Percentiles rank a stretch among this genome's conserved stretches.
Evolutionary conservation across 192 early-diverging fungal species (phyloP).

Genomic region (Podila minutissima): DNA sequence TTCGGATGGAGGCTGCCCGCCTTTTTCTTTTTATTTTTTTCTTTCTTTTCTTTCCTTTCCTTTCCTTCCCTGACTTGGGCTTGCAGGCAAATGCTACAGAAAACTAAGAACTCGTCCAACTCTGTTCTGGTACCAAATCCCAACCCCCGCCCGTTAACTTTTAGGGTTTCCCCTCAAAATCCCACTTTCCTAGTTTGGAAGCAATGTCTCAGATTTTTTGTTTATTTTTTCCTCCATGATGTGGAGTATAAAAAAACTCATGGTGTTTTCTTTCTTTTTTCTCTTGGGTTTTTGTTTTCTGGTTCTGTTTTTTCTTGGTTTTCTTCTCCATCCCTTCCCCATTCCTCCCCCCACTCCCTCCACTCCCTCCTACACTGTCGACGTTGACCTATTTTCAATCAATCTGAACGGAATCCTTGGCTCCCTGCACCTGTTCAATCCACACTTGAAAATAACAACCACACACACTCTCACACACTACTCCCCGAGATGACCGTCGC

Average conservation of each 20-base stretch:
- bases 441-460: neutral
- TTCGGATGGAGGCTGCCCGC: neutral
- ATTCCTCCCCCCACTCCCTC: neutral
- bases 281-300: neutral
- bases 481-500: conserved; percentile 4
- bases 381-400: neutral
- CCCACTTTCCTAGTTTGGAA: neutral
- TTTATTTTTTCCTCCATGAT: neutral
- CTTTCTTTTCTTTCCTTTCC: neutral
- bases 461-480: neutral
- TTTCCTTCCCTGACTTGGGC: neutral
- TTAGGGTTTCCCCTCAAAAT: neutral
- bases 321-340: neutral
- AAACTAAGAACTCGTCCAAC: too few species aligned
- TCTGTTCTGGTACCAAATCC: too few species aligned
- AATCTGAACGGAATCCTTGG: neutral
- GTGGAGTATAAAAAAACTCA: neutral
- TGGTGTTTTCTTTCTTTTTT: neutral
- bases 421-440: neutral
- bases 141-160: neutral
- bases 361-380: neutral
- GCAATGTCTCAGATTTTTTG: neutral
- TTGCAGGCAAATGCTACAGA: too few species aligned
- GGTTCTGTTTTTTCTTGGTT: neutral
- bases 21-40: neutral